A percentile compares a stretch with the other conserved stretches of the same genome.
These are phyloP conservation scores for Olyra latifolia DNA, from an alignment of 176 grass and related monocot genomes.

Conservation along the genomic window DNA sequence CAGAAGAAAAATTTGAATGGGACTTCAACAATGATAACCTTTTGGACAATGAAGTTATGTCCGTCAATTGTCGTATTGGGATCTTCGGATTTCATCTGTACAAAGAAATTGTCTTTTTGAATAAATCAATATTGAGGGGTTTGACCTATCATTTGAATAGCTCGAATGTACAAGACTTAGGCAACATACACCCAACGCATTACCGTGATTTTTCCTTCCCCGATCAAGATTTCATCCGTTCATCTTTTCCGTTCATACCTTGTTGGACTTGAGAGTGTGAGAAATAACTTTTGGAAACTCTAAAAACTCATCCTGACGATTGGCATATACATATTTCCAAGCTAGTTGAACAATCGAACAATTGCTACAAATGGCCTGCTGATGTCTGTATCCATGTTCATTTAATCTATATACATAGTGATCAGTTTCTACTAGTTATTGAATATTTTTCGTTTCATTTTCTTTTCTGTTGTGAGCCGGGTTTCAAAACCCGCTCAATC, in stretches of 20 bases:
- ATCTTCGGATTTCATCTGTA: slow-evolving; percentile 10
- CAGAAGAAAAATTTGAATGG: not conserved
- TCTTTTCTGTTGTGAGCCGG: too few relatives aligned
- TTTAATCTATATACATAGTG: too few relatives aligned
- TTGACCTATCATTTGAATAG: not conserved
- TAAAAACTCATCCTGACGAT: too few relatives aligned
- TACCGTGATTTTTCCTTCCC: not conserved
- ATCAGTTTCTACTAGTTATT: too few relatives aligned
- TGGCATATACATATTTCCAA: too few relatives aligned
- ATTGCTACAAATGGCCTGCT: too few relatives aligned
- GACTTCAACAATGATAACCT: not conserved
- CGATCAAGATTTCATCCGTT: not conserved
- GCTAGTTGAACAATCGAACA: too few relatives aligned
- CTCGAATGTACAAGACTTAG: not conserved
- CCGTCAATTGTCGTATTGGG: too few relatives aligned
- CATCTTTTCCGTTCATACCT: slow-evolving; percentile 5
- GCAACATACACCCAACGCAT: not conserved
- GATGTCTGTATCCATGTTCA: too few relatives aligned
- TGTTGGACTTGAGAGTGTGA: not conserved
- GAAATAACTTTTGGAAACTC: too few relatives aligned
- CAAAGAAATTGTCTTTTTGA: slow-evolving; percentile 6
- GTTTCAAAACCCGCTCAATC: too few relatives aligned
- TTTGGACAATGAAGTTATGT: not conserved
- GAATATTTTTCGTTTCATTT: too few relatives aligned
- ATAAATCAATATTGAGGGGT: not conserved